A percentile compares a stretch with the other conserved stretches of the same genome.
Evolutionary conservation across 306 rosid genomes (phyloP).

Genomic region (Begonia masoniana): DNA sequence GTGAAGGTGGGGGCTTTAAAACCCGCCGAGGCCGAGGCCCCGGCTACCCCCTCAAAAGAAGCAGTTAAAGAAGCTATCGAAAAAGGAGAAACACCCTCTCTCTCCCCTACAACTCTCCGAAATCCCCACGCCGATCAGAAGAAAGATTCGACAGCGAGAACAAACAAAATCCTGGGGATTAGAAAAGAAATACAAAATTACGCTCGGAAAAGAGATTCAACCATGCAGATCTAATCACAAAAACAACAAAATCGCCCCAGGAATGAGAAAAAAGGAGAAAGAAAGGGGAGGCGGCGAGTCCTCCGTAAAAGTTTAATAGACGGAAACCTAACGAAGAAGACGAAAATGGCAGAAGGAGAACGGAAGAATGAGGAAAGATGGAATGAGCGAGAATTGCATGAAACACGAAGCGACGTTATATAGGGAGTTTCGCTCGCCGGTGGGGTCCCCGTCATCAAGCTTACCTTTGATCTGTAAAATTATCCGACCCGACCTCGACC

Average conservation of each 20-base stretch:
- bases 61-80: slow-evolving; percentile 41
- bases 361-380: neutral
- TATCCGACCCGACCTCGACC: slow-evolving; percentile 1
- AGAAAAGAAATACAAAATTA: neutral
- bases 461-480: neutral
- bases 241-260: neutral
- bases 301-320: too few relatives aligned
- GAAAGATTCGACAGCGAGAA: neutral
- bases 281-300: neutral
- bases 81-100: slow-evolving; percentile 28
- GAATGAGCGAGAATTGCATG: slow-evolving; percentile 67
- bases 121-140: slow-evolving; percentile 67
- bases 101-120: slow-evolving; percentile 22
- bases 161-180: neutral
- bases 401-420: slow-evolving; percentile 25
- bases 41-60: slow-evolving; percentile 96
- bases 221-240: slow-evolving; percentile 36
- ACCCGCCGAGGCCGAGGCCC: slow-evolving; percentile 99
- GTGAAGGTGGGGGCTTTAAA: slow-evolving; percentile 85
- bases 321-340: slow-evolving; percentile 3
- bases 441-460: slow-evolving; percentile 1
- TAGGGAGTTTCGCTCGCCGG: slow-evolving; percentile 8
- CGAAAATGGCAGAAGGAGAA: neutral
- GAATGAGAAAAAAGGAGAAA: neutral
- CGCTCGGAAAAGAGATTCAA: slow-evolving; percentile 8